Percentiles rank a stretch among this genome's conserved stretches.
phyloP scores from a whole-genome alignment of 1,284 basidiomycete genomes.

The Singerocomus rubriflavus region DNA sequence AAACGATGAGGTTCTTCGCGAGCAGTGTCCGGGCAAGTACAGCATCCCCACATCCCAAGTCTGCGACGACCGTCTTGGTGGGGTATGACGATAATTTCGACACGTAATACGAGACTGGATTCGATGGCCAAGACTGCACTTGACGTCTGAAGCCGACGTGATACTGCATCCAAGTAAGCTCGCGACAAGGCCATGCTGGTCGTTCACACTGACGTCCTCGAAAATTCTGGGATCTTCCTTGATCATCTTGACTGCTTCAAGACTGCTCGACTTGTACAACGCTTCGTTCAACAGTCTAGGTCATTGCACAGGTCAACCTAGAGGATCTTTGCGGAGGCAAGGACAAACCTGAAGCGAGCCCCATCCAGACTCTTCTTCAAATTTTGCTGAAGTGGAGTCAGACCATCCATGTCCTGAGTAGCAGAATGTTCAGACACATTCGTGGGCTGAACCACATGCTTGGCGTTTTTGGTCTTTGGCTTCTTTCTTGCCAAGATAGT shows the following conservation, averaged over 20 bases:
- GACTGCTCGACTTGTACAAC: constrained; percentile 80
- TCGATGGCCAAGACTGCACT: constrained; percentile 87
- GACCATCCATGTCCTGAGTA: constrained; percentile 25
- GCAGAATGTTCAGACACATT: constrained; percentile 4
- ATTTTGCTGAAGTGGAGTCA: constrained; percentile 71
- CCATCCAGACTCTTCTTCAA: constrained; percentile 82
- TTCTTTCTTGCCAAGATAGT: constrained; percentile 12
- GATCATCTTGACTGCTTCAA: constrained; percentile 77
- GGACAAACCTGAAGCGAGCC: constrained; percentile 74
- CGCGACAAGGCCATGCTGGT: not conserved
- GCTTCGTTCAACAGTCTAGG: constrained; percentile 84
- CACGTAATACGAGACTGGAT: constrained; percentile 82
- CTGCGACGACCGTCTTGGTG: constrained; percentile 74
- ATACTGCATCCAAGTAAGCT: constrained; percentile 55
- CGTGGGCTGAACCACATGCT: constrained; percentile 8
- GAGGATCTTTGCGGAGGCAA: constrained; percentile 1
- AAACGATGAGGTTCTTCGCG: constrained; percentile 64
- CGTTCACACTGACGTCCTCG: constrained; percentile 56
- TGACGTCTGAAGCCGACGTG: constrained; percentile 88
- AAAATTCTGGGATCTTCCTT: constrained; percentile 73
- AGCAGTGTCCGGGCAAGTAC: constrained; percentile 76
- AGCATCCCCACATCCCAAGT: constrained; percentile 96
- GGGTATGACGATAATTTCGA: constrained; percentile 58
- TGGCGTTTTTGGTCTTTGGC: constrained; percentile 15
- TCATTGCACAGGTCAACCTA: constrained; percentile 3